These are phyloP conservation scores for Pseudocercospora fijiensis DNA, from an alignment of 2,329 filamentous ascomycete species.

Conservation along the genomic window DNA sequence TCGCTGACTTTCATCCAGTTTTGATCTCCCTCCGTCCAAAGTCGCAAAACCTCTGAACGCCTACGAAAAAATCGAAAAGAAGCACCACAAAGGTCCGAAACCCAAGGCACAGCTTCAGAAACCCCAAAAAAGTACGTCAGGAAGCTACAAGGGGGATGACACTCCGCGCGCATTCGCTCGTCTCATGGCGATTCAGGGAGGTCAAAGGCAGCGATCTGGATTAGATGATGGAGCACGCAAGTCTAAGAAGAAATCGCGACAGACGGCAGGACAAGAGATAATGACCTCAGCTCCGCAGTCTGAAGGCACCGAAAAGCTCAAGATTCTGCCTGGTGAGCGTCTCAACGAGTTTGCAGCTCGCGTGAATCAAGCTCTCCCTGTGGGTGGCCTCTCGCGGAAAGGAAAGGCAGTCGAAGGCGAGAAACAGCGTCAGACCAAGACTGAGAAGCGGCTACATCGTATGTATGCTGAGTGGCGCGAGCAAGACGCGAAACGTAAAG, in stretches of 20 bases:
- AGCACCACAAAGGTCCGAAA: constrained; percentile 23
- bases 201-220: constrained; percentile 59
- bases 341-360: constrained; percentile 77
- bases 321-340: constrained; percentile 79
- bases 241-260: constrained; percentile 51
- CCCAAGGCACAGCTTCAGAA: constrained; percentile 14
- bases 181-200: constrained; percentile 69
- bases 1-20: constrained; percentile 46
- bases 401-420: constrained; percentile 64
- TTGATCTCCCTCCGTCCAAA: constrained; percentile 61
- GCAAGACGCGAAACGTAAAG: constrained; percentile 74
- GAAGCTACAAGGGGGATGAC: constrained; percentile 65
- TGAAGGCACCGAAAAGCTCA: constrained; percentile 50
- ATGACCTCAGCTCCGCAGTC: background rate
- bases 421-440: constrained; percentile 71
- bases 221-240: constrained; percentile 65
- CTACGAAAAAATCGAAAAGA: constrained; percentile 45
- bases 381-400: constrained; percentile 63
- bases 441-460: constrained; percentile 72
- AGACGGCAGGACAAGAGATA: constrained; percentile 18
- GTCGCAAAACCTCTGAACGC: constrained; percentile 60
- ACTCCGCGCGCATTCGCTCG: constrained; percentile 84
- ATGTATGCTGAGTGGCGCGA: constrained; percentile 66
- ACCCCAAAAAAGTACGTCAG: constrained; percentile 35
- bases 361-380: constrained; percentile 79